These are phyloP conservation scores for Ehretia macrophylla DNA, from an alignment of 257 asterid genomes.

Conservation along the genomic window DNA sequence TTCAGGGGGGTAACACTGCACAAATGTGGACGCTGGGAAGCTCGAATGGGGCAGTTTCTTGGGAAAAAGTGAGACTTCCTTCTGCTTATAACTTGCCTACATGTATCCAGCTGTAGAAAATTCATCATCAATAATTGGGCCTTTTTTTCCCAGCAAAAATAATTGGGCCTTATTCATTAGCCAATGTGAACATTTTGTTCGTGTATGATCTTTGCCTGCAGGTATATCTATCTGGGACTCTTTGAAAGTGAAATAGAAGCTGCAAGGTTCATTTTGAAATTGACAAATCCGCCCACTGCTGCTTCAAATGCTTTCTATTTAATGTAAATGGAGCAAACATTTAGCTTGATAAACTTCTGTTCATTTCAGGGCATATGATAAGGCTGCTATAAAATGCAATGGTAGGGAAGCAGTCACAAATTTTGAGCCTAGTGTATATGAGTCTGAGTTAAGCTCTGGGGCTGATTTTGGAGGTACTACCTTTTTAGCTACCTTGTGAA, in stretches of 20 bases:
- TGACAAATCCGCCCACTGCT: background rate
- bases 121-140: background rate
- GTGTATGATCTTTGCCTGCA: conserved; percentile 33
- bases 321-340: conserved; percentile 1
- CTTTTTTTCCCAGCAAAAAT: background rate
- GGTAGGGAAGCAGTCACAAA: conserved; percentile 95
- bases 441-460: conserved; percentile 43
- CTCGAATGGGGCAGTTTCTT: conserved; percentile 97
- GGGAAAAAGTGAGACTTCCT: conserved; percentile 77
- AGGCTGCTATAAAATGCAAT: conserved; percentile 82
- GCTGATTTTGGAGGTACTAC: conserved; percentile 48
- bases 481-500: background rate
- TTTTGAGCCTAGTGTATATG: conserved; percentile 70
- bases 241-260: conserved; percentile 94
- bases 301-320: conserved; percentile 6
- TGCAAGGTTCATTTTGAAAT: conserved; percentile 52
- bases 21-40: conserved; percentile 99
- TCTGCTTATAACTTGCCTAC: too few relatives aligned
- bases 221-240: conserved; percentile 93
- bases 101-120: background rate
- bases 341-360: conserved; percentile 7
- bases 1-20: conserved; percentile 93
- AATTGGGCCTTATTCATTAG: background rate
- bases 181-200: conserved; percentile 7
- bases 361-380: conserved; percentile 78